Base-by-base conservation (phyloP, 2,329 filamentous ascomycete genomes). In the Elsinoe arachidis region DNA sequence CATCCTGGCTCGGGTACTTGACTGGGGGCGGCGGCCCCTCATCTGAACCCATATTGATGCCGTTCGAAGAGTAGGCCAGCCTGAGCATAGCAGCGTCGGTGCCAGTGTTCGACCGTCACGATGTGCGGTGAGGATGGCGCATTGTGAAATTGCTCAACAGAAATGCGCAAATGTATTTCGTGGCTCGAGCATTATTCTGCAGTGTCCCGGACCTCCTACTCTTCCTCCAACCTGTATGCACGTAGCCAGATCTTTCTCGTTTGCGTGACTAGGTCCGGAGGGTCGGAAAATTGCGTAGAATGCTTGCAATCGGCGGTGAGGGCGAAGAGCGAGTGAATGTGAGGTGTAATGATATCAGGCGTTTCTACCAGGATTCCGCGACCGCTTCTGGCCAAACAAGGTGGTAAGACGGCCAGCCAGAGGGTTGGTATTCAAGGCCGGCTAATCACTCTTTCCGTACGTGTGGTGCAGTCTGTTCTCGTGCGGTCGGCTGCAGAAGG, bases 391-490 rank as follows among this genome's bases (percentile, higher is more conserved):
- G 15, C 21, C 49, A 53, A 39, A 35, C 19, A 34, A 53, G 34
- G 38, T 35, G 15, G 19, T 39, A 23, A 35, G 34, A 37, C 19
- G 15, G 35, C 21, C 33, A 53, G 49, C 49, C 34, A 26, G 19
- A 17, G 49, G 23, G 49, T 53, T 53, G 49, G 49, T 53, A 53
- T 53, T 33, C 33, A 33, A 26, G 34, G 33, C 33, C 33, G 19
- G 34, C 49, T 34, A 53, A 53, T 53, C 33, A 39, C 14, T 38
- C 19, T 11, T 38, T 21, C 49, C 34, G 49, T 34, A 34, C 17
- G 33, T 15, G 33, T 53, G 49, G 49, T 33, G 33, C 33, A 35
- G 49, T 38, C 49, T 53, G 17, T 39, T 39, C 46, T 34, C 34
- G 34, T 26, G 12, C 49, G 49, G 33, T 33, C 26, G 34, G 11